Base-by-base conservation (phyloP, 768 basidiomycete species). In the Kwoniella sp. region DNA sequence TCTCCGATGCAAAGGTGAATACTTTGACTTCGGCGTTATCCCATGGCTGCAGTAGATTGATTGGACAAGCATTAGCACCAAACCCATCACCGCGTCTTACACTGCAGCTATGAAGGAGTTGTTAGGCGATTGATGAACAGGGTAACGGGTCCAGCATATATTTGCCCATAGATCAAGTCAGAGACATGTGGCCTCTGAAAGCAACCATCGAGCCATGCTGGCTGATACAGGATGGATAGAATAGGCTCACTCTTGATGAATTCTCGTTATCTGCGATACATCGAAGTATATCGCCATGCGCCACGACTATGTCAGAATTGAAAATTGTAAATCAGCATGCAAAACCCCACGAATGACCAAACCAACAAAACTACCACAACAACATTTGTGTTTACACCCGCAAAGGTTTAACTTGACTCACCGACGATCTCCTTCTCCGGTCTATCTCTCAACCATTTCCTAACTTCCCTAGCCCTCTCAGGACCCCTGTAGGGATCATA, bases 371-470 rank as follows among this genome's bases (percentile, higher is more conserved):
- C n/a, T n/a, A n/a, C n/a, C n/a, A n/a, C n/a, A n/a, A n/a, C n/a
- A n/a, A n/a, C n/a, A n/a, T n/a, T n/a, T n/a, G n/a, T n/a, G n/a
- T n/a, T n/a, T n/a, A n/a, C n/a, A n/a, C n/a, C n/a, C n/a, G 30
- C 8, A 9, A 33, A 13, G 13, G 50, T 19, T 55, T 27, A 40
- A 19, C 15, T 37, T 15, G 21, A 60, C 72, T 64, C 58, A 75
- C 71, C 73, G 40, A 79, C 79, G 50, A 81, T 80, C 56, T 72
- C 66, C 30, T 64, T 40, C 67, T 81, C 80, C n/a, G 62, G 57
- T 46, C 76, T 33, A 13, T 67, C 63, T 21, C 76, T 58, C 44
- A 81, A 58, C 77, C 77, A 80, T 24, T 58, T 53, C 52, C 80
- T 65, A 0, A 77, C 78, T 55, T 62, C 58, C 46, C 44, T 54